phyloP scores from a whole-genome alignment of 2,329 filamentous ascomycete species.

The Trichoderma sp. region DNA sequence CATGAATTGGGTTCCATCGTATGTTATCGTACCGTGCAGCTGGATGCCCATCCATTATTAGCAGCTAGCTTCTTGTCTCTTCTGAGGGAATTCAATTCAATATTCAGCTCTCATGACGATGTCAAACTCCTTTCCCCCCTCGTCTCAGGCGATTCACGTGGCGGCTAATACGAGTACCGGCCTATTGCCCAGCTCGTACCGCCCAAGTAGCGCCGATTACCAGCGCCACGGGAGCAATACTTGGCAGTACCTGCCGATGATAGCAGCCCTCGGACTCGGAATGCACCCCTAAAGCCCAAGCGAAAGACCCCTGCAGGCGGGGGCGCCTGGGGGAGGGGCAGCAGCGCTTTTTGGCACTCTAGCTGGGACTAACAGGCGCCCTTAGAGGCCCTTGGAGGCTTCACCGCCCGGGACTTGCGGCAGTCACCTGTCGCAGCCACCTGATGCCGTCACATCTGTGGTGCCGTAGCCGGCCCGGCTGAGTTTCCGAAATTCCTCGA shows the following conservation, averaged over 20 bases:
- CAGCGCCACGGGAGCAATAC: not conserved
- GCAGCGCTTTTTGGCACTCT: not conserved
- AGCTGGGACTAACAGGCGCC: not conserved
- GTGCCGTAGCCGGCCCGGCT: not conserved
- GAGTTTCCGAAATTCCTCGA: conserved; percentile 14
- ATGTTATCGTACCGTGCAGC: not conserved
- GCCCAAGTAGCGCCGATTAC: not conserved
- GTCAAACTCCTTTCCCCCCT: not conserved
- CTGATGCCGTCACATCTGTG: conserved; percentile 24
- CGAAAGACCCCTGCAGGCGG: conserved; percentile 4
- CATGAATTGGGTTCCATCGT: not conserved
- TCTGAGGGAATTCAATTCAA: not conserved
- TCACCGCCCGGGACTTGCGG: conserved; percentile 10
- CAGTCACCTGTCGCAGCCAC: conserved; percentile 21
- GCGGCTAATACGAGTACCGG: not conserved
- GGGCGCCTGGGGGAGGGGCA: not conserved
- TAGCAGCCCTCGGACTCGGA: not conserved
- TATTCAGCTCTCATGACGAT: not conserved
- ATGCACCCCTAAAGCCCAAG: not conserved
- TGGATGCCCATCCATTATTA: not conserved
- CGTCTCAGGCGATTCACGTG: not conserved
- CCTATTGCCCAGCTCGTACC: not conserved
- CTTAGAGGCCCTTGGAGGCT: not conserved
- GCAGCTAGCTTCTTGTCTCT: not conserved
- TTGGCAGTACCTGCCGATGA: not conserved